phyloP scores from a whole-genome alignment of 1,284 basidiomycete genomes.

The Chondrostereum purpureum region DNA sequence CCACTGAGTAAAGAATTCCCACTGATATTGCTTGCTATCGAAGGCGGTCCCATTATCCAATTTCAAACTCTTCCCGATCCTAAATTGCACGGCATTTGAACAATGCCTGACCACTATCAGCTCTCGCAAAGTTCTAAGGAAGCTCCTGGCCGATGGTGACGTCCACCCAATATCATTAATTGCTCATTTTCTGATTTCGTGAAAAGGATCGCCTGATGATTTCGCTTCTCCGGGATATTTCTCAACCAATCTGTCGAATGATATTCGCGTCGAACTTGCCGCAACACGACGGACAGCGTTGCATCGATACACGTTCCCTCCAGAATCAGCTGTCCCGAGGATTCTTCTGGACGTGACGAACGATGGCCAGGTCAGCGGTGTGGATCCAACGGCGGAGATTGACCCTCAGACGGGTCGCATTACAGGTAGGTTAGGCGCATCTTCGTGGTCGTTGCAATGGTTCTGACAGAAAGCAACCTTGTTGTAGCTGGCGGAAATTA shows the following conservation, averaged over 20 bases:
- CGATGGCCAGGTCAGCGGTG: constrained; percentile 47
- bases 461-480: too few species aligned
- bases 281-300: constrained; percentile 48
- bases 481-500: constrained; percentile 29
- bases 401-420: constrained; percentile 42
- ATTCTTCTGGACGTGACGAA: constrained; percentile 53
- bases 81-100: constrained; percentile 43
- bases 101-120: constrained; percentile 41
- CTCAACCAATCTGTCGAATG: constrained; percentile 51
- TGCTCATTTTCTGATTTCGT: neutral
- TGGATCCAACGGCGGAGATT: constrained; percentile 36
- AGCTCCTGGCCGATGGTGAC: constrained; percentile 38
- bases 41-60: constrained; percentile 52
- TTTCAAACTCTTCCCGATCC: constrained; percentile 54
- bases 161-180: neutral
- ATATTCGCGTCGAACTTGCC: constrained; percentile 52
- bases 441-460: neutral
- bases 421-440: constrained; percentile 1
- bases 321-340: constrained; percentile 34
- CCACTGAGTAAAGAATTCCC: neutral
- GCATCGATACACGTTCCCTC: constrained; percentile 46
- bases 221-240: constrained; percentile 59
- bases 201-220: constrained; percentile 48
- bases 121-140: constrained; percentile 38
- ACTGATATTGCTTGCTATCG: too few species aligned